Evolutionary conservation across 345 rosid species (phyloP).

Genomic region (Theobroma cacao): DNA sequence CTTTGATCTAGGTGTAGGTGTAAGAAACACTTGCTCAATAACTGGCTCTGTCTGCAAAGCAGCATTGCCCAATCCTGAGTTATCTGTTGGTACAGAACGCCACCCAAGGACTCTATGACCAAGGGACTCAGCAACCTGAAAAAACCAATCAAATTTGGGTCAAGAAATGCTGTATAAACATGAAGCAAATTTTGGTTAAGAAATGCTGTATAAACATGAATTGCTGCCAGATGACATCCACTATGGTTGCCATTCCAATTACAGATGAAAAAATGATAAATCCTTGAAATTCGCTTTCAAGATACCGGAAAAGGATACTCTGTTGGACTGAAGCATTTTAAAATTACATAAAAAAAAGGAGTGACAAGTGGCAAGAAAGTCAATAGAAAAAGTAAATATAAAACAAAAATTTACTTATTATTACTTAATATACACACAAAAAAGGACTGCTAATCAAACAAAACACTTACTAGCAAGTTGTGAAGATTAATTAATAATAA

Average conservation of each 20-base stretch:
- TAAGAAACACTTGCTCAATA: constrained; percentile 90
- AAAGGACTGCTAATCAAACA: neutral
- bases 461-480: neutral
- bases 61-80: constrained; percentile 73
- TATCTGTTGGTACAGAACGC: constrained; percentile 89
- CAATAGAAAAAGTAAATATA: neutral
- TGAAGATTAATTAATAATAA: neutral
- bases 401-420: neutral
- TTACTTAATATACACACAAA: neutral
- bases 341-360: neutral
- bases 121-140: constrained; percentile 91
- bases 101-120: constrained; percentile 95
- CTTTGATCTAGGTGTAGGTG: constrained; percentile 64
- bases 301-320: neutral
- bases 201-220: neutral
- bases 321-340: neutral
- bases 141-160: neutral
- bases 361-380: neutral
- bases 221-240: neutral
- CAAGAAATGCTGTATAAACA: neutral
- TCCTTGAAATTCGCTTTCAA: neutral
- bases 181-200: neutral
- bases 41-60: constrained; percentile 94
- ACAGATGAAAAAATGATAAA: neutral
- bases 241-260: neutral